phyloP scores from a whole-genome alignment of 495 filamentous ascomycete species.

The Hamigera avellanea region DNA sequence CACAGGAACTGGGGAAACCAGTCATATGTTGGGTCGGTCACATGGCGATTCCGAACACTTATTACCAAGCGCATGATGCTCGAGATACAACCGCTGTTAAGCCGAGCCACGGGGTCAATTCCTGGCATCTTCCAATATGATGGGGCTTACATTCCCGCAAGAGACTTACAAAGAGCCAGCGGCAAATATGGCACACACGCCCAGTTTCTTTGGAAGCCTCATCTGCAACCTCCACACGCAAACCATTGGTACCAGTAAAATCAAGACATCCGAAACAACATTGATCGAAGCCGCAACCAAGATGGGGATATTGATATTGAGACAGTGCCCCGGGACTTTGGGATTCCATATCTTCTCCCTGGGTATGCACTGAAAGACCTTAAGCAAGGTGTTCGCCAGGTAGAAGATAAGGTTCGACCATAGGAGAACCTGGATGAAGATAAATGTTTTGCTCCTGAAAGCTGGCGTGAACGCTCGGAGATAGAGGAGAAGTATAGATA shows the following conservation, averaged over 20 bases:
- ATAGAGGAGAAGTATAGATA: slow-evolving; percentile 28
- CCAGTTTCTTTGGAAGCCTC: slow-evolving; percentile 11
- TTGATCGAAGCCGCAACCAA: slow-evolving; percentile 24
- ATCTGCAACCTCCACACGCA: slow-evolving; percentile 23
- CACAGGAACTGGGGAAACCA: slow-evolving; percentile 13
- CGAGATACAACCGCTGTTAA: slow-evolving; percentile 7
- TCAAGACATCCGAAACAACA: slow-evolving; percentile 22
- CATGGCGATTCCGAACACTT: slow-evolving; percentile 5
- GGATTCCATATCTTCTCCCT: slow-evolving; percentile 19
- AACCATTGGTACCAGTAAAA: slow-evolving; percentile 23
- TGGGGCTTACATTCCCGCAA: not conserved
- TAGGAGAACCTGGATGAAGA: slow-evolving; percentile 19
- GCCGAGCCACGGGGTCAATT: not conserved
- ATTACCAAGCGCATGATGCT: slow-evolving; percentile 12
- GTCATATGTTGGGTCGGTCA: slow-evolving; percentile 8
- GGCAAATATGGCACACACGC: slow-evolving; percentile 21
- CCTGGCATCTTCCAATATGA: not conserved
- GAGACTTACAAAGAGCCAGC: slow-evolving; percentile 23
- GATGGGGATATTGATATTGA: slow-evolving; percentile 18
- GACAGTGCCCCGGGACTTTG: slow-evolving; percentile 14
- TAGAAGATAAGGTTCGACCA: slow-evolving; percentile 22
- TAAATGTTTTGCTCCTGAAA: slow-evolving; percentile 15
- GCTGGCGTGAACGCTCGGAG: slow-evolving; percentile 25
- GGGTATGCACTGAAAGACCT: slow-evolving; percentile 24
- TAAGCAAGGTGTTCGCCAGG: slow-evolving; percentile 17